A percentile compares a stretch with the other conserved stretches of the same genome.
phyloP scores from a whole-genome alignment of 108 stramenopile genomes.

The Parietichytrium sp. region DNA sequence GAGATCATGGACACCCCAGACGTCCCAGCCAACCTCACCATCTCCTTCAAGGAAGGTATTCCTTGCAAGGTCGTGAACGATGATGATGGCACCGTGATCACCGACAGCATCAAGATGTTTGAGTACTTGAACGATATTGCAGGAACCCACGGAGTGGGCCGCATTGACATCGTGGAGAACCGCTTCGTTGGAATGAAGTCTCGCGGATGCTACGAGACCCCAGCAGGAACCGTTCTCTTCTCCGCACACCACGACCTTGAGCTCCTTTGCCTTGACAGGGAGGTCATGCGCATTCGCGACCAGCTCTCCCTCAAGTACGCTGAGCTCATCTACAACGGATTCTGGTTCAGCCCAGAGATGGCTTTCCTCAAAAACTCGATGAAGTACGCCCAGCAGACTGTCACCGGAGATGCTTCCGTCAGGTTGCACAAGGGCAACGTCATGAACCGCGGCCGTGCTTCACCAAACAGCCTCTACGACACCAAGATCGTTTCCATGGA shows the following conservation, averaged over 20 bases:
- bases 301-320: constrained; percentile 81
- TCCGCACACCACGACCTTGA: constrained; percentile 87
- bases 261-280: constrained; percentile 77
- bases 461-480: constrained; percentile 86
- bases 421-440: constrained; percentile 94
- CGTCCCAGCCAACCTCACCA: constrained; percentile 66
- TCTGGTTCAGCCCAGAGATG: constrained; percentile 99
- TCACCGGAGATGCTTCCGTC: constrained; percentile 80
- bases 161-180: constrained; percentile 98
- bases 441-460: constrained; percentile 75
- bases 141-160: constrained; percentile 91
- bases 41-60: constrained; percentile 87
- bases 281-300: constrained; percentile 95
- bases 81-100: constrained; percentile 75
- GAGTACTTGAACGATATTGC: constrained; percentile 93
- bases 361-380: constrained; percentile 85
- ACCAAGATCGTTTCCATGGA: constrained; percentile 97
- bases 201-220: constrained; percentile 97
- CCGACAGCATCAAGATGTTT: constrained; percentile 89
- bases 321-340: constrained; percentile 97
- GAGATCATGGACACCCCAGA: constrained; percentile 77
- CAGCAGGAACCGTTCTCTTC: constrained; percentile 91
- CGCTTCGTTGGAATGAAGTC: constrained; percentile 99
- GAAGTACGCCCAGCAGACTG: constrained; percentile 80
- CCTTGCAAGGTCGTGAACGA: constrained; percentile 91